Evolutionary conservation across 2,329 filamentous ascomycete genomes (phyloP).

Genomic region (Pestalotiopsis sp.): DNA sequence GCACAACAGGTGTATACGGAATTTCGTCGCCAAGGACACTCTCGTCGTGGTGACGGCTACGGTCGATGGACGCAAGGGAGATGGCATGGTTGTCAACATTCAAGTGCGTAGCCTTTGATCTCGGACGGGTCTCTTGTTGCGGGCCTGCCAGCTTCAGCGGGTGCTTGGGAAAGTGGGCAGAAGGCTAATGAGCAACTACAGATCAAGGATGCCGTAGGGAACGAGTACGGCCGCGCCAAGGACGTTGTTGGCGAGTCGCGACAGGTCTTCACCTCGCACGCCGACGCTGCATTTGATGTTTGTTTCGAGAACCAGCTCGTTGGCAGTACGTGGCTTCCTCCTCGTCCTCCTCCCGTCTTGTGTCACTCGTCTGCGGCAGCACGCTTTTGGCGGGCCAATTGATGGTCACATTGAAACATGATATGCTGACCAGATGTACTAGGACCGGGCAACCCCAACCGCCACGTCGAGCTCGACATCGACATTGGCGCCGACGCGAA

Average conservation of each 20-base stretch:
- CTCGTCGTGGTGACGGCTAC: conserved; percentile 94
- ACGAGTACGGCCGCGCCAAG: conserved; percentile 91
- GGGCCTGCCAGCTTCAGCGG: not conserved
- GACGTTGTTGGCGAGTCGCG: conserved; percentile 91
- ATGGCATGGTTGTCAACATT: conserved; percentile 93
- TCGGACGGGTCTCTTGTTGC: conserved; percentile 4
- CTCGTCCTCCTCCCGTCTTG: not conserved
- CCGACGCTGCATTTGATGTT: conserved; percentile 91
- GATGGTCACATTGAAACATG: not conserved
- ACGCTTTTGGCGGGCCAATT: not conserved
- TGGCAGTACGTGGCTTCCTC: conserved; percentile 57
- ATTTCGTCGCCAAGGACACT: conserved; percentile 91
- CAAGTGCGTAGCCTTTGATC: conserved; percentile 63
- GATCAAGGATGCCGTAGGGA: conserved; percentile 94
- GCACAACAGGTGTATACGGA: conserved; percentile 88
- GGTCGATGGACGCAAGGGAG: conserved; percentile 81
- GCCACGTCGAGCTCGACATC: conserved; percentile 87
- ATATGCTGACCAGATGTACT: not conserved
- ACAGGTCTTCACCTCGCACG: conserved; percentile 91
- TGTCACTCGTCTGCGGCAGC: not conserved
- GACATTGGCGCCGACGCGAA: conserved; percentile 97
- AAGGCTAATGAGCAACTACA: conserved; percentile 39
- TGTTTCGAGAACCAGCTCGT: conserved; percentile 89
- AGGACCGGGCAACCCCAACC: conserved; percentile 50
- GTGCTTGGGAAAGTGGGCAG: not conserved